Evolutionary conservation across 2,329 filamentous ascomycete genomes (phyloP).

Genomic region (Bertia moriformis): DNA sequence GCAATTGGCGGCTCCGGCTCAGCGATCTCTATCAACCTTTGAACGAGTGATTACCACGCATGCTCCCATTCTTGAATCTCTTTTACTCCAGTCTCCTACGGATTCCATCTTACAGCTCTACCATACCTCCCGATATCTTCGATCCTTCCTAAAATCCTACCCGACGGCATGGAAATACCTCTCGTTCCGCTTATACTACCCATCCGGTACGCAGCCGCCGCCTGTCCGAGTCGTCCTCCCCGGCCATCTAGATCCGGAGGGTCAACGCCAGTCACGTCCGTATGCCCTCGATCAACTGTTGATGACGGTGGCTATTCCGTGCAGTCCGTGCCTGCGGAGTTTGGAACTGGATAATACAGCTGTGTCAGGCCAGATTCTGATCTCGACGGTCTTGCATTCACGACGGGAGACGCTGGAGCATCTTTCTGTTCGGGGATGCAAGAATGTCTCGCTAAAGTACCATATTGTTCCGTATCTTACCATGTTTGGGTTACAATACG

Average conservation of each 20-base stretch:
- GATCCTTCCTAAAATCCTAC: constrained; percentile 35
- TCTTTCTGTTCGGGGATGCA: constrained; percentile 45
- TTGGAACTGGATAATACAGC: constrained; percentile 46
- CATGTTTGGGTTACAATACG: constrained; percentile 25
- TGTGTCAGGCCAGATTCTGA: constrained; percentile 39
- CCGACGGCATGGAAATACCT: constrained; percentile 45
- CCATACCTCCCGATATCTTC: constrained; percentile 38
- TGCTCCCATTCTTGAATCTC: constrained; percentile 40
- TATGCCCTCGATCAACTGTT: constrained; percentile 43
- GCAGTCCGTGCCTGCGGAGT: constrained; percentile 37
- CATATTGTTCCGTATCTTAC: constrained; percentile 44
- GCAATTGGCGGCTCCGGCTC: constrained; percentile 6
- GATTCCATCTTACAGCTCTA: constrained; percentile 39
- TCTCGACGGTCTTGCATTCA: constrained; percentile 34
- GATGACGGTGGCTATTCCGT: constrained; percentile 36
- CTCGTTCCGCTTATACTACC: constrained; percentile 35
- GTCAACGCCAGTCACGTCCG: constrained; percentile 32
- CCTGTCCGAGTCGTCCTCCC: constrained; percentile 15
- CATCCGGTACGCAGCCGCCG: constrained; percentile 18
- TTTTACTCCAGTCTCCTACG: constrained; percentile 40
- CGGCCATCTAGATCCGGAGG: constrained; percentile 9
- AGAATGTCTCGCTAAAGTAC: constrained; percentile 50
- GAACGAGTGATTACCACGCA: constrained; percentile 39
- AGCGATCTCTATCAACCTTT: constrained; percentile 25
- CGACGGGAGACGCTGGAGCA: constrained; percentile 39